phyloP scores from a whole-genome alignment of 2,329 filamentous ascomycete species.

The Xylariomycetidae sp. region DNA sequence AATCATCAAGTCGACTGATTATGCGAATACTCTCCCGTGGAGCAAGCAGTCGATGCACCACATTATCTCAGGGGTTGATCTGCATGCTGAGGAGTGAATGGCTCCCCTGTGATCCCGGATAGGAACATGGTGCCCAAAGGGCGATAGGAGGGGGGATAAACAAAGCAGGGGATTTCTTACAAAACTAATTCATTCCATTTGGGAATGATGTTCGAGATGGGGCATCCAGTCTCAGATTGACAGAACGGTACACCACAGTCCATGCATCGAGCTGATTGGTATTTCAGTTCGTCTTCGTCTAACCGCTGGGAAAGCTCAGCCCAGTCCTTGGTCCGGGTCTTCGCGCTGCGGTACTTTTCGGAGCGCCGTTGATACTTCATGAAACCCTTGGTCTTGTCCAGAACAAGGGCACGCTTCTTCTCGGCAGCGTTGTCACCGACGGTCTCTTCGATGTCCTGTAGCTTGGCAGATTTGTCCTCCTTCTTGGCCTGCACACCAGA shows the following conservation, averaged over 20 bases:
- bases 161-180: too few species aligned
- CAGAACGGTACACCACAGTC: slow-evolving; percentile 98
- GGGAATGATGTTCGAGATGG: slow-evolving; percentile 95
- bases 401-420: slow-evolving; percentile 83
- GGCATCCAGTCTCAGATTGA: slow-evolving; percentile 91
- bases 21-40: too few species aligned
- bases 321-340: slow-evolving; percentile 88
- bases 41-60: too few species aligned
- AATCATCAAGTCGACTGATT: too few species aligned
- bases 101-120: too few species aligned
- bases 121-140: too few species aligned
- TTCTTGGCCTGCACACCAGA: slow-evolving; percentile 64
- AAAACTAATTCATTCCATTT: slow-evolving; percentile 89
- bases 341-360: slow-evolving; percentile 86
- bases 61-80: too few species aligned
- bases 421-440: slow-evolving; percentile 78
- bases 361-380: slow-evolving; percentile 93
- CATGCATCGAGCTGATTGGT: slow-evolving; percentile 96
- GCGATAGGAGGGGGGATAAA: too few species aligned
- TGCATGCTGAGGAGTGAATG: too few species aligned
- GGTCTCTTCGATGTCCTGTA: slow-evolving; percentile 86
- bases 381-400: slow-evolving; percentile 97
- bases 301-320: slow-evolving; percentile 82
- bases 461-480: slow-evolving; percentile 64
- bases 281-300: slow-evolving; percentile 92